Evolutionary conservation across 164 flowering plant genomes (phyloP), one percentile per base, ranked within the genome.

Genomic region (Tetracentron sinense): DNA sequence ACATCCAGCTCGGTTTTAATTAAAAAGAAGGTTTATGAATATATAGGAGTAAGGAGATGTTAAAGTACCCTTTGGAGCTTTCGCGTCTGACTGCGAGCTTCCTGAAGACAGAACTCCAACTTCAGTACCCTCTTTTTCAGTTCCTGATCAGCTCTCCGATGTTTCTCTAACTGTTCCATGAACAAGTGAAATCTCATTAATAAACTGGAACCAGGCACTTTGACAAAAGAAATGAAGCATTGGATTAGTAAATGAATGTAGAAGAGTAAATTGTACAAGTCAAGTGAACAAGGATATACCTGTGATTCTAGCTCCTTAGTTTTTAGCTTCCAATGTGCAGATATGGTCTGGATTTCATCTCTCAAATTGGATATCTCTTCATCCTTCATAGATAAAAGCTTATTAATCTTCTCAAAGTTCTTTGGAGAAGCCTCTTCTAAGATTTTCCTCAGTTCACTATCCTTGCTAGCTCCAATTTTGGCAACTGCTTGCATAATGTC

Each of bases 61-160:
- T n/a, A n/a, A 17, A 30, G 71, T 83, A 94, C 97, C 88, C 92
- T 81, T 65, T 89, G 97, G 31, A 91, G 96, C 75, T 88, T 94
- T 66, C 96, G 77, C 22, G 87, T 89, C 72, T 91, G 97, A n/a
- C 92, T 71, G 26, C 96, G 95, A 68, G 96, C 81, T 70, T 89
- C 96, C 57, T 91, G 99, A 66, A 94, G 86, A 67, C 96, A 89
- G 63, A 91, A 91, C 69, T 94, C 99, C 70, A 94, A 72, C 73
- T 89, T 91, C 62, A 91, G 50, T 25, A 94, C 96, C 68, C 84
- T 89, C 78, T 89, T 91, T 67, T 94, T 94, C 64, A 94, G 77
- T 49, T 94, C 96, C 61, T 87, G 96, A 80, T 90, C 96, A 57
- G 89, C 83, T 78, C 87, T 80, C 21, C 79, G 77, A 38, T 88